Conservation (phyloP, 129 eudicot genomes). For the Pulicaria dysenterica region DNA sequence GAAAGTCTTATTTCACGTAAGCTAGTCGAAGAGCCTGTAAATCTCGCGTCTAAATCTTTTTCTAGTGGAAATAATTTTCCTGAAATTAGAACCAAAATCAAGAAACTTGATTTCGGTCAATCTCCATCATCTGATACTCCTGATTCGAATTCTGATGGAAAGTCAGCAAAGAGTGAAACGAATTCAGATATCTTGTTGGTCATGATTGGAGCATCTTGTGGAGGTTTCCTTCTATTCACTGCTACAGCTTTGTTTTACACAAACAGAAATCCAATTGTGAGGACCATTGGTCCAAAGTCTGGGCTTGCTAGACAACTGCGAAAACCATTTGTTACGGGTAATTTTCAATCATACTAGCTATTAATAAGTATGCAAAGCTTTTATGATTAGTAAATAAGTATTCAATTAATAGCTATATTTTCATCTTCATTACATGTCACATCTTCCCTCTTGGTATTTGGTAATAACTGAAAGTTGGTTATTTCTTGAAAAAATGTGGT, state of each 20-base stretch:
- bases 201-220: conserved; percentile 49
- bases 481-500: no score
- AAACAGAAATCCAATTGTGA: conserved; percentile 48
- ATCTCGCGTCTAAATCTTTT: conserved; percentile 47
- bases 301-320: conserved; percentile 75
- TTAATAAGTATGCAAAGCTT: background rate
- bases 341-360: background rate
- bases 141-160: background rate
- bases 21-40: conserved; percentile 54
- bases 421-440: no score
- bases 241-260: conserved; percentile 34
- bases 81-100: conserved; percentile 37
- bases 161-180: conserved; percentile 21
- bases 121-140: conserved; percentile 20
- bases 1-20: conserved; percentile 47
- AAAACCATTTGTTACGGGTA: conserved; percentile 82
- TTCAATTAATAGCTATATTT: background rate
- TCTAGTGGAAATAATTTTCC: conserved; percentile 50
- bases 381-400: background rate
- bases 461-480: no score
- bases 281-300: conserved; percentile 54
- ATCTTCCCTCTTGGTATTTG: no score
- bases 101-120: conserved; percentile 24
- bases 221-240: conserved; percentile 39
- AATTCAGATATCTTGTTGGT: conserved; percentile 35